Evolutionary conservation across 768 basidiomycete species (phyloP).

Genomic region (Tephrocybe rancida): DNA sequence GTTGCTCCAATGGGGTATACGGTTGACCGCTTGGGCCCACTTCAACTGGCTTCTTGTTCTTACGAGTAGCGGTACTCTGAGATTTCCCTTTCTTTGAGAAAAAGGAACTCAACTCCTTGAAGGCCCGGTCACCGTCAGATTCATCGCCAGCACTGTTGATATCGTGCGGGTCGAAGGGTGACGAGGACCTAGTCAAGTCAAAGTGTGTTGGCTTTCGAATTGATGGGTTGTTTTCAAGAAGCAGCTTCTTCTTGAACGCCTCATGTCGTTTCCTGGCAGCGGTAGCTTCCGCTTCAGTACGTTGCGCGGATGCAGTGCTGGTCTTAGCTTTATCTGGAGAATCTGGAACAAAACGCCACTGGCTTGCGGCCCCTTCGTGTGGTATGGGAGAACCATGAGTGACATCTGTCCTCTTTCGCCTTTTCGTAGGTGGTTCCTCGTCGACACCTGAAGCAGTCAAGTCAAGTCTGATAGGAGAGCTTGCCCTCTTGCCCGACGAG

Average conservation of each 20-base stretch:
- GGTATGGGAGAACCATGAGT: background rate
- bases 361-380: slow-evolving; percentile 21
- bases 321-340: slow-evolving; percentile 25
- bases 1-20: slow-evolving; percentile 79
- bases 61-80: slow-evolving; percentile 31
- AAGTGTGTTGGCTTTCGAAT: slow-evolving; percentile 22
- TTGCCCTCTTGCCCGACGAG: slow-evolving; percentile 9
- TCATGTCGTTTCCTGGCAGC: slow-evolving; percentile 36
- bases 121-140: slow-evolving; percentile 47
- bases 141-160: slow-evolving; percentile 38
- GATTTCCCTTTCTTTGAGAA: slow-evolving; percentile 43
- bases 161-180: slow-evolving; percentile 21
- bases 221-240: slow-evolving; percentile 46
- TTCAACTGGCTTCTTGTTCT: slow-evolving; percentile 39
- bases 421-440: slow-evolving; percentile 31
- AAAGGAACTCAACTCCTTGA: slow-evolving; percentile 47
- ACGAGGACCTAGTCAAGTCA: slow-evolving; percentile 14
- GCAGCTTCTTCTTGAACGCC: slow-evolving; percentile 50
- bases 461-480: slow-evolving; percentile 38
- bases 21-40: slow-evolving; percentile 70
- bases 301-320: slow-evolving; percentile 5
- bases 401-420: slow-evolving; percentile 21
- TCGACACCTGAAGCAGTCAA: slow-evolving; percentile 50
- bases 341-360: slow-evolving; percentile 47
- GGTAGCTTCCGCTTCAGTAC: slow-evolving; percentile 21